phyloP scores from a whole-genome alignment of 2,329 filamentous ascomycete species.

The Phialophora expanda region DNA sequence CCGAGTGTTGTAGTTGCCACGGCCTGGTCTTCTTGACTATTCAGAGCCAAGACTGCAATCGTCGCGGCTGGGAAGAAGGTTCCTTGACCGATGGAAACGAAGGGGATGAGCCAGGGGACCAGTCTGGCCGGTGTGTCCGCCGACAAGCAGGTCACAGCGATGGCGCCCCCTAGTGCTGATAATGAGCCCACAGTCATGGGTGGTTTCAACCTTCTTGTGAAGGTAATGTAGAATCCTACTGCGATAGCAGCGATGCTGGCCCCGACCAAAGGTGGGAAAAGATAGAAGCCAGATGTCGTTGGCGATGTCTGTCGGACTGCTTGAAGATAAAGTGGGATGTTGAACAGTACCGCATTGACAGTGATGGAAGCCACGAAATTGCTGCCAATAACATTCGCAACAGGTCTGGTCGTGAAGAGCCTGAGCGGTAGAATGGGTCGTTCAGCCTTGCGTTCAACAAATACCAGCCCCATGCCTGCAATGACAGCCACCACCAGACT shows the following conservation, averaged over 20 bases:
- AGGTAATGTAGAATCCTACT: conserved; percentile 52
- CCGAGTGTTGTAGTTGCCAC: conserved; percentile 45
- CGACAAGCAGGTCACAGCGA: conserved; percentile 46
- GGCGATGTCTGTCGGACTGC: conserved; percentile 69
- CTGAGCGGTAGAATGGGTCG: conserved; percentile 66
- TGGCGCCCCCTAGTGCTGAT: conserved; percentile 46
- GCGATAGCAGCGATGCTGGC: conserved; percentile 50
- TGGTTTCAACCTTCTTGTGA: conserved; percentile 51
- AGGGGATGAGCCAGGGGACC: conserved; percentile 49
- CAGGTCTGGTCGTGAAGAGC: conserved; percentile 57
- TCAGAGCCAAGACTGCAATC: conserved; percentile 51
- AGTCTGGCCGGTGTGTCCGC: conserved; percentile 48
- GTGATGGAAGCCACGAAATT: conserved; percentile 59
- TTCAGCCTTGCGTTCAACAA: conserved; percentile 56
- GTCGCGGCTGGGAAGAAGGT: conserved; percentile 50
- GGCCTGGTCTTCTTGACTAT: conserved; percentile 52
- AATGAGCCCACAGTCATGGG: conserved; percentile 49
- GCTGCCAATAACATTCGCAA: conserved; percentile 63
- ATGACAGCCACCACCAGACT: conserved; percentile 58
- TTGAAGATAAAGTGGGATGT: conserved; percentile 73
- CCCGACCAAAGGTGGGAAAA: conserved; percentile 64
- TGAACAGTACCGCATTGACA: conserved; percentile 63
- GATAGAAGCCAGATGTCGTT: conserved; percentile 69
- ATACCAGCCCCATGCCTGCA: conserved; percentile 59
- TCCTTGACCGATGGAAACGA: conserved; percentile 50